These are phyloP conservation scores for Vitis hybrid DNA, from an alignment of 177 flowering plant species.

Conservation along the genomic window DNA sequence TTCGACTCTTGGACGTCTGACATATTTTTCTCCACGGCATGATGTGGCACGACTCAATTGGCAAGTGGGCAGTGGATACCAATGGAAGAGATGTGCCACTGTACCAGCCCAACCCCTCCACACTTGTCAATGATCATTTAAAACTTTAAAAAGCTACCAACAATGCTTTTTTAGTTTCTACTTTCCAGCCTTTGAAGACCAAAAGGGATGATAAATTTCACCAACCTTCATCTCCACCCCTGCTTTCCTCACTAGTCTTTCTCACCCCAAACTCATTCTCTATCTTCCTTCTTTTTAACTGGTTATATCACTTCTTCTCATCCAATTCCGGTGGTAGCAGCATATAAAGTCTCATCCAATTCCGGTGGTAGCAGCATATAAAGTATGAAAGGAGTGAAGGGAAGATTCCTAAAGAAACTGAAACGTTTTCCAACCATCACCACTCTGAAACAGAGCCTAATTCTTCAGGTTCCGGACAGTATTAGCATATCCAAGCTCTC, in stretches of 20 bases:
- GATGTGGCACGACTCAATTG: slow-evolving; percentile 6
- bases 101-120: not conserved
- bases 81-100: slow-evolving; percentile 1
- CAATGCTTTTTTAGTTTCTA: slow-evolving; percentile 12
- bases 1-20: not conserved
- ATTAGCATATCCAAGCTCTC: slow-evolving; percentile 32
- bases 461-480: slow-evolving; percentile 30
- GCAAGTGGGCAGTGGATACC: slow-evolving; percentile 10
- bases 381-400: slow-evolving; percentile 59
- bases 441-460: slow-evolving; percentile 40
- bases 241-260: not conserved
- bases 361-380: not conserved
- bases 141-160: slow-evolving; percentile 15
- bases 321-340: not conserved
- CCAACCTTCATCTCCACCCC: not conserved
- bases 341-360: not conserved
- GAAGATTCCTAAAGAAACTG: slow-evolving; percentile 61
- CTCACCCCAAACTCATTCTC: too few relatives aligned
- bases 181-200: slow-evolving; percentile 12
- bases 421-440: slow-evolving; percentile 43
- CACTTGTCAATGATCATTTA: slow-evolving; percentile 13
- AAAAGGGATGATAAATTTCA: slow-evolving; percentile 1
- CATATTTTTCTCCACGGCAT: too few relatives aligned
- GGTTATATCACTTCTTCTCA: not conserved
- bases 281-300: not conserved